Base-by-base conservation (phyloP, 768 basidiomycete species). In the Jaapia argillacea region DNA sequence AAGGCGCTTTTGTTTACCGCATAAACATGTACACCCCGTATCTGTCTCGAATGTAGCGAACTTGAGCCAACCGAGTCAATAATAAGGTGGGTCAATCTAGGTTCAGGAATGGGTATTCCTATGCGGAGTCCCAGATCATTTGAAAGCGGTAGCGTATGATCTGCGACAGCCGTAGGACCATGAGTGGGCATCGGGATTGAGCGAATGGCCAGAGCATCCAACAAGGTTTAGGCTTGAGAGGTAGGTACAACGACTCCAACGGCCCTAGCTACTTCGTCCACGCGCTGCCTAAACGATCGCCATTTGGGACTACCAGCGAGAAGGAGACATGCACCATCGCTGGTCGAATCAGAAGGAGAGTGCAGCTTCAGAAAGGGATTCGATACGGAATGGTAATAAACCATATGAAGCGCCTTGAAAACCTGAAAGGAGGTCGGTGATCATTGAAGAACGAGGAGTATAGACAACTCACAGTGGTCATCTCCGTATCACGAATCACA, bases 351-450 rank as follows among this genome's bases (percentile, higher is more conserved):
- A 1, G 62, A 53, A 2, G 72, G 58, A 16, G 66, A 60, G 48
- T 77, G 69, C n/a, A 85, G 66, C 46, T 72, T 80, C 42, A 91
- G 67, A 64, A 94, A 92, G 2, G 91, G 91, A 53, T 93, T 92
- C 33, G 86, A 82, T 39, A 88, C 72, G 20, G 90, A 75, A 26
- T 74, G 70, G 50, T 88, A 85, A 61, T 91, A 91, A 0, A 87
- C 85, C 68, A 86, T 84, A 56, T 94, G 90, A 42, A 93, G 60
- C 6, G 91, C 87, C 55, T 82, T 85, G 71, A 91, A 92, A 33
- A 87, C 77, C 90, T 94, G 53, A 5, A 26, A 16, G 7, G 21
- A n/a, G 12, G 16, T 21, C 36, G 27, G 22, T 43, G 24, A 43
- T 18, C 25, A 13, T 36, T 44, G 45, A 26, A 28, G 36, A 27